These are phyloP conservation scores for Moniliella sp. DNA, from an alignment of 1,284 basidiomycete species.

Conservation along the genomic window DNA sequence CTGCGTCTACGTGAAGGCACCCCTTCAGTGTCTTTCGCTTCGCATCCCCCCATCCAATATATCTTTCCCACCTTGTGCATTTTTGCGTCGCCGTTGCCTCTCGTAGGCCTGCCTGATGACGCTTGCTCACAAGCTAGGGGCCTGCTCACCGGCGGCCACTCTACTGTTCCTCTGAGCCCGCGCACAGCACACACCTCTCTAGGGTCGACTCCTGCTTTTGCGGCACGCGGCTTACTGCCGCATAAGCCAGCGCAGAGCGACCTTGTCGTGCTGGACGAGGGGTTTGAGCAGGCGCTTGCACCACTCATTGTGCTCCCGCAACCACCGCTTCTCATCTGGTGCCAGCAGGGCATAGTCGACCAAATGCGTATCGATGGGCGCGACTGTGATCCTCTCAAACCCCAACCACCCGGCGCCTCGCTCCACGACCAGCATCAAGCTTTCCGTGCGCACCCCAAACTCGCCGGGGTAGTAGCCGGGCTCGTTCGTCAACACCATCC, in stretches of 20 bases:
- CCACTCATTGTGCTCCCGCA: neutral
- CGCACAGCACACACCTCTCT: too few species aligned
- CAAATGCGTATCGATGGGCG: neutral
- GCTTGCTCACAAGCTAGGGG: too few species aligned
- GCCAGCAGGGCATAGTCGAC: neutral
- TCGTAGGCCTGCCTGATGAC: too few species aligned
- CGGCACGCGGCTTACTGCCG: too few species aligned
- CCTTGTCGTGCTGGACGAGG: neutral
- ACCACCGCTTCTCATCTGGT: neutral
- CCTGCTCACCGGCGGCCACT: too few species aligned
- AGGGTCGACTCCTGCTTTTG: too few species aligned
- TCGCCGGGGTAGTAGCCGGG: conserved; percentile 84
- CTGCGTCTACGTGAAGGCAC: too few species aligned
- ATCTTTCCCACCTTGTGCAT: too few species aligned
- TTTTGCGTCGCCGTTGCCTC: too few species aligned
- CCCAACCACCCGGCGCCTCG: neutral
- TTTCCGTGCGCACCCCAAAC: conserved; percentile 85
- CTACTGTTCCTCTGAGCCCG: too few species aligned
- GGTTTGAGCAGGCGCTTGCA: neutral
- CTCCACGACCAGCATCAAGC: conserved; percentile 26
- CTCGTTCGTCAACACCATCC: conserved; percentile 37
- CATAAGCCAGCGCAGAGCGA: neutral
- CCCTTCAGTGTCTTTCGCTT: too few species aligned
- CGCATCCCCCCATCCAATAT: too few species aligned
- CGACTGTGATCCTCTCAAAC: neutral